Evolutionary conservation across 1,139 yeast species (phyloP).

Genomic region (Nakaseomyces nivariensis): DNA sequence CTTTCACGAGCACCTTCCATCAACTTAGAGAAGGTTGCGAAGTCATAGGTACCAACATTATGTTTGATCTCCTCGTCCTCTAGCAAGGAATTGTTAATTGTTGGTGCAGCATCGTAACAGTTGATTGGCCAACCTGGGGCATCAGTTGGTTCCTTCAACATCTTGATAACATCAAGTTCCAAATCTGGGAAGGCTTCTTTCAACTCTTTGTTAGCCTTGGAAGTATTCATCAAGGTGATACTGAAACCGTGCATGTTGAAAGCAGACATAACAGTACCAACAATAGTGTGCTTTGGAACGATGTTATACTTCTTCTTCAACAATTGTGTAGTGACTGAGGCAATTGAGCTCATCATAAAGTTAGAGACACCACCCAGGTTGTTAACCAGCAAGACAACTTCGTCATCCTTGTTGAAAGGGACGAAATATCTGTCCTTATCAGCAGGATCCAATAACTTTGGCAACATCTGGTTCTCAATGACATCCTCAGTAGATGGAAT

Average conservation of each 20-base stretch:
- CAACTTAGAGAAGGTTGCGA: conserved; percentile 31
- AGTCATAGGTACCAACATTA: conserved; percentile 32
- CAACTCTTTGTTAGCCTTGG: conserved; percentile 36
- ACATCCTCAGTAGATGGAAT: conserved; percentile 58
- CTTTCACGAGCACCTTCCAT: conserved; percentile 40
- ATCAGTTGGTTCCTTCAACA: conserved; percentile 59
- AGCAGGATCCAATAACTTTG: conserved; percentile 42
- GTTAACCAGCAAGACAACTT: conserved; percentile 59
- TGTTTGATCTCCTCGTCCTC: conserved; percentile 34
- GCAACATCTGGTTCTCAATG: conserved; percentile 41
- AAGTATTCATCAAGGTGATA: conserved; percentile 60
- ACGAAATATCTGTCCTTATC: conserved; percentile 68
- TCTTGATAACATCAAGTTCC: conserved; percentile 34
- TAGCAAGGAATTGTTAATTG: conserved; percentile 31
- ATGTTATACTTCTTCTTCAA: conserved; percentile 42
- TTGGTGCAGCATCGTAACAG: conserved; percentile 24
- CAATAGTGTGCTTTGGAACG: conserved; percentile 53
- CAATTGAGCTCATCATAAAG: conserved; percentile 61
- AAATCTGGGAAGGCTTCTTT: conserved; percentile 32
- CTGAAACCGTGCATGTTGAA: conserved; percentile 89
- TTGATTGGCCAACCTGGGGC: conserved; percentile 71
- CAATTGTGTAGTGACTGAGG: conserved; percentile 38
- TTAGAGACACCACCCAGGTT: conserved; percentile 82
- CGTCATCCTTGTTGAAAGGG: conserved; percentile 50
- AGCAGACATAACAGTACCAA: conserved; percentile 76